phyloP scores from a whole-genome alignment of 305 asterid species.

The Rubia peregrina region DNA sequence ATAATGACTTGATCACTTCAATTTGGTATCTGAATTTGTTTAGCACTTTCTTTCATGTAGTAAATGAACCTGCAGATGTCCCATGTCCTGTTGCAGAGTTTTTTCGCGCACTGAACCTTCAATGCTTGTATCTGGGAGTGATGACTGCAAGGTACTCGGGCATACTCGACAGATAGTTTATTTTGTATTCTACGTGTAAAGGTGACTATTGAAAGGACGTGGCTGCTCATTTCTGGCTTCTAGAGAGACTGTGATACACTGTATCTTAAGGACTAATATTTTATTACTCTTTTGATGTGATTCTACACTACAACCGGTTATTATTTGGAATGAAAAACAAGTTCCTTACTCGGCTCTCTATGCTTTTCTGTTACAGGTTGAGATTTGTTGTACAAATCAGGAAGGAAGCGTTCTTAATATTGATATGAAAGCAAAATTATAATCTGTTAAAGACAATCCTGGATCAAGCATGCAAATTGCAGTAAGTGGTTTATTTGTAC shows the following conservation, averaged over 20 bases:
- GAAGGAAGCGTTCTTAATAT: slow-evolving; percentile 62
- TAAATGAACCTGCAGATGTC: slow-evolving; percentile 55
- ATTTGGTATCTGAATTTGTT: neutral
- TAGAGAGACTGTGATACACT: neutral
- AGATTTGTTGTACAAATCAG: slow-evolving; percentile 67
- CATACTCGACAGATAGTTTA: neutral
- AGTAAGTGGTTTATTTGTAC: slow-evolving; percentile 29
- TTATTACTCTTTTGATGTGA: neutral
- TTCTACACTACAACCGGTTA: neutral
- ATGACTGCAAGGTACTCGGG: slow-evolving; percentile 63
- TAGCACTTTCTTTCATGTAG: slow-evolving; percentile 39
- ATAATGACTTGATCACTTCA: neutral
- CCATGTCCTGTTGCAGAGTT: slow-evolving; percentile 25
- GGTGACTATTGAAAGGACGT: neutral
- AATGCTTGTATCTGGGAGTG: slow-evolving; percentile 81
- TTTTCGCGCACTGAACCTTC: slow-evolving; percentile 69
- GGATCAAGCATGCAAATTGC: slow-evolving; percentile 58
- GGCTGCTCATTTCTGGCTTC: neutral
- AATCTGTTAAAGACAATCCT: slow-evolving; percentile 72
- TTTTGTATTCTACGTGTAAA: neutral
- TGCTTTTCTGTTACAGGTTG: slow-evolving; percentile 37
- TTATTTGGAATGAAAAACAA: neutral
- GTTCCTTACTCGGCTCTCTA: neutral
- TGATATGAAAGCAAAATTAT: slow-evolving; percentile 74
- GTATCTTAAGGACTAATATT: neutral